Base-by-base conservation (phyloP, 768 basidiomycete genomes). In the Tephrocybe sp. region DNA sequence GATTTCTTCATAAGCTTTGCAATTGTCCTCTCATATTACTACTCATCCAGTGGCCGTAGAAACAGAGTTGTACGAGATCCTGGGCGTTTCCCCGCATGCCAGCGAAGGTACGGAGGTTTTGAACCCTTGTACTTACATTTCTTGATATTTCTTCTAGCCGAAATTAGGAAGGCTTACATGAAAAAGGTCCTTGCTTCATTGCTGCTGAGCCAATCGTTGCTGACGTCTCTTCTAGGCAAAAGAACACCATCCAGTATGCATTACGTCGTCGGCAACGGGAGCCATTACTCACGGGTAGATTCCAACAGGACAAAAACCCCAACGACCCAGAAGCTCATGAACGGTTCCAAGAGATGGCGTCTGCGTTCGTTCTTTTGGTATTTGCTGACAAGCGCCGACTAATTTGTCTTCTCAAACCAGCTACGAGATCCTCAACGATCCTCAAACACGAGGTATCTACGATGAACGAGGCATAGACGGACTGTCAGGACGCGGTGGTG, bases 101-200 rank as follows among this genome's bases (percentile, higher is more conserved):
- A 80, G 75, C 26, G 86, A 87, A 75, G 86, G 91, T 90, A 64
- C 13, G 50, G 50, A 35, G 38, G 38, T 51, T 16, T 7, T 12
- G 25, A 47, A 26, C 53, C 50, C 31, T 21, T 43, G 19, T 21
- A 43, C 36, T 24, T 18, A 41, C 40, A 24, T 49, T 67, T 49
- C 47, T 56, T n/a, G 31, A 68, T 40, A 41, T 21, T 35, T 37
- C 45, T 52, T 48, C 15, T 55, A 87, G 90, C 76, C 56, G 92
- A 98, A 55, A 92, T 98, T 60, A 95, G 94, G 70, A 91, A 89
- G 63, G 94, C 94, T 13, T 98, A 98, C 65, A 86, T 88, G 65
- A 89, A 82, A 73, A 95, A 94, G 84, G 92, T 91, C 71, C 58
- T 60, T 65, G 27, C 26, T 48, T 28, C 28, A 39, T 47, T 54